These are phyloP conservation scores for Psidium guajava DNA, from an alignment of 345 rosid species.

Conservation along the genomic window DNA sequence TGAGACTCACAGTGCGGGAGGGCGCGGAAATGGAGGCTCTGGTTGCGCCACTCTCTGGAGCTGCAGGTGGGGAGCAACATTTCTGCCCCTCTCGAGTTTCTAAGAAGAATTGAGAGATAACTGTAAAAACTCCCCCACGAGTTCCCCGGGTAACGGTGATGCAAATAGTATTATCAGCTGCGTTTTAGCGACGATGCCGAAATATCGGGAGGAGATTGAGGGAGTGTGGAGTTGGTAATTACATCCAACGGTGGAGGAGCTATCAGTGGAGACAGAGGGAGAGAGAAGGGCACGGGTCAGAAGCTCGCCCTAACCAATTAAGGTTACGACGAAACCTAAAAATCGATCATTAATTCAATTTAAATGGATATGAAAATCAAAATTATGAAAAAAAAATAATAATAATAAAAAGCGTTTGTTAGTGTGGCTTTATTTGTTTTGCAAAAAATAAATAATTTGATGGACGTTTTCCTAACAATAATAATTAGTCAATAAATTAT, in stretches of 20 bases:
- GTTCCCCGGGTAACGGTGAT: neutral
- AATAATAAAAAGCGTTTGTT: no score
- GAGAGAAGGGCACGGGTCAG: no score
- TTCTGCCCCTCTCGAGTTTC: conserved; percentile 10
- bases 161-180: neutral
- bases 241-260: neutral
- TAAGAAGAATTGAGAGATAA: neutral
- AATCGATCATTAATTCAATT: no score
- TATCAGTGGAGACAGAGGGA: no score
- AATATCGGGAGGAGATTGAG: neutral
- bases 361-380: no score
- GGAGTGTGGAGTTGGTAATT: neutral
- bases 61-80: conserved; percentile 24
- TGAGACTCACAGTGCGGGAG: conserved; percentile 23
- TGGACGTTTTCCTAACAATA: no score
- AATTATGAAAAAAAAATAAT: no score
- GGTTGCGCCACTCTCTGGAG: conserved; percentile 23
- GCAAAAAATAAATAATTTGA: no score
- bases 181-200: neutral
- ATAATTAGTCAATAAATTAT: no score
- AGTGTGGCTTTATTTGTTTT: no score
- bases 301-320: no score
- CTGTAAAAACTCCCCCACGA: neutral
- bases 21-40: conserved; percentile 9
- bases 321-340: no score